A percentile compares a stretch with the other conserved stretches of the same genome.
These are phyloP conservation scores for Sclerotinia borealis DNA, from an alignment of 2,329 filamentous ascomycete genomes.

Conservation along the genomic window DNA sequence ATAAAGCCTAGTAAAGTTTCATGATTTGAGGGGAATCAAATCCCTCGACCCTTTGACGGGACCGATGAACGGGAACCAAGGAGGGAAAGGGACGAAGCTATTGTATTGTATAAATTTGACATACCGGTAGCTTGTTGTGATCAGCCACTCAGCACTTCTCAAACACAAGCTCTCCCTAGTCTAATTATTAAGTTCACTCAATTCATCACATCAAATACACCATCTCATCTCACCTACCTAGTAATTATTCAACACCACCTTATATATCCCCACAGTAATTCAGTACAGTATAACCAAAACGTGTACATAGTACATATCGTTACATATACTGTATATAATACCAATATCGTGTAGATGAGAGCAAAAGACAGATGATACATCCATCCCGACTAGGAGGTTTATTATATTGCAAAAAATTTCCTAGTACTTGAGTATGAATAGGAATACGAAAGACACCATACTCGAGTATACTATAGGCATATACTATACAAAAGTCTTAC, in stretches of 20 bases:
- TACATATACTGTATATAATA: too few species aligned
- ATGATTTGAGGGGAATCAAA: not conserved
- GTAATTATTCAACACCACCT: not conserved
- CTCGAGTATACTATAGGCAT: not conserved
- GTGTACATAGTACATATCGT: too few species aligned
- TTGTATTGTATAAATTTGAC: conserved; percentile 1
- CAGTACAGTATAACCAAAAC: not conserved
- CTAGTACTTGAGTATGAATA: not conserved
- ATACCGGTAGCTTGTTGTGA: not conserved
- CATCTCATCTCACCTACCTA: not conserved
- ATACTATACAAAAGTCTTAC: not conserved
- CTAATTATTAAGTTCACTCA: not conserved
- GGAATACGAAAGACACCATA: not conserved
- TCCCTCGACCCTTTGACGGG: not conserved
- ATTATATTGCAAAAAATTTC: not conserved
- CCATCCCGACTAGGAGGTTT: too few species aligned
- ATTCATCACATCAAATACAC: not conserved
- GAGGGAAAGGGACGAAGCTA: not conserved
- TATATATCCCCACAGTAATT: not conserved
- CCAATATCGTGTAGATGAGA: too few species aligned
- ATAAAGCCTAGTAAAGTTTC: not conserved
- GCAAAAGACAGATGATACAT: not conserved
- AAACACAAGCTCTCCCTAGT: not conserved
- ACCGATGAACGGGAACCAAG: not conserved
- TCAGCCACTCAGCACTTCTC: not conserved